Base-by-base conservation (phyloP, 2,329 filamentous ascomycete genomes). In the Hirsutella thompsonii region DNA sequence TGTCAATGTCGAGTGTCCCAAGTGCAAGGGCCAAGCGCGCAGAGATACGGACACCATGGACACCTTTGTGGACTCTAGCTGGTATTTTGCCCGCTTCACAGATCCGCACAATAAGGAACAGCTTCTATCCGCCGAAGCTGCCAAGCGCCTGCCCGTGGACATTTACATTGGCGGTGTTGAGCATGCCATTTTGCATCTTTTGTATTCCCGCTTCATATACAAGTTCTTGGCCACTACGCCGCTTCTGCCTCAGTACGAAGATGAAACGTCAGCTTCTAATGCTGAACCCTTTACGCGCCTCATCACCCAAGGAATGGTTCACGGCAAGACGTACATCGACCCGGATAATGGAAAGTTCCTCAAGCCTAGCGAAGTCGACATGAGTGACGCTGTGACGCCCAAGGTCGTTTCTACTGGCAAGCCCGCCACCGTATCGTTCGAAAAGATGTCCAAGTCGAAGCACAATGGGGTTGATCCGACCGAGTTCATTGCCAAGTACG, bases 361-460 rank as follows among this genome's bases (percentile, higher is more conserved):
- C 20, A 81, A 76, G 46, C 83, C 83, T 0, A 71, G 79, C 14
- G 85, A 94, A 57, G 69, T 94, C 13, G 79, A 89, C 47, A 51
- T 81, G 4, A 68, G 66, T 3, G 68, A 74, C 33, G 64, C 72
- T 0, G 61, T 66, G 0, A 62, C 64, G 11, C 83, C 83, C 1
- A 66, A 68, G 41, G 72, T 92, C n/a, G 68, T 68, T 16, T 68
- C 71, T 0, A 83, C 77, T 0, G 75, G 77, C 3, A 61, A 72
- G 37, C 52, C 55, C 0, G 76, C 82, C 2, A 72, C 66, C 21
- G 61, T 87, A 16, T 79, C 76, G 1, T 94, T 74, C 51, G 87
- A 94, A 58, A 94, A 94, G 57, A 94, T 94, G 88, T 92, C 84
- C 32, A 94, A 94, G 63, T 93, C 85, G 52, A 94, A 94, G 60